phyloP scores from a whole-genome alignment of 495 filamentous ascomycete genomes.

The Jackrogersella minutella region DNA sequence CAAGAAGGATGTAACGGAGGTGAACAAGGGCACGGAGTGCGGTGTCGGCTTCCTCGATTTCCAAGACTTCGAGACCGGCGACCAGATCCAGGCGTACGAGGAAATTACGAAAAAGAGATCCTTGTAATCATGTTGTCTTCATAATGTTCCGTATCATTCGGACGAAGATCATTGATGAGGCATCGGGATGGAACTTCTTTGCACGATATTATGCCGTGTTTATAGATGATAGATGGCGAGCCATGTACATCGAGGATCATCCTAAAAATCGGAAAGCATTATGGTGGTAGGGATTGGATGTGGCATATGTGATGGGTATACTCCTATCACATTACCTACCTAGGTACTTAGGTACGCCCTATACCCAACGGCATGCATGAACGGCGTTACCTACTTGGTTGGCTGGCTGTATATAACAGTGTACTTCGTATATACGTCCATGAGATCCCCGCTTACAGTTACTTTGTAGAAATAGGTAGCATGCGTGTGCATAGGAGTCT shows the following conservation, averaged over 20 bases:
- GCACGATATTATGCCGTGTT: constrained; percentile 41
- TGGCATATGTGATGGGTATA: neutral
- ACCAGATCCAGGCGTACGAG: constrained; percentile 87
- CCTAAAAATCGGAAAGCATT: neutral
- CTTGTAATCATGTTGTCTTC: constrained; percentile 52
- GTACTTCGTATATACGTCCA: constrained; percentile 1
- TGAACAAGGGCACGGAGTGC: constrained; percentile 91
- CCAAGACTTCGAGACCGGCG: constrained; percentile 79
- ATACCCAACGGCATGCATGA: neutral
- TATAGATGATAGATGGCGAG: neutral
- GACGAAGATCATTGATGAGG: neutral
- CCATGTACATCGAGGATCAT: neutral
- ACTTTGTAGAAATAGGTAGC: neutral
- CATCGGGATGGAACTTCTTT: constrained; percentile 44
- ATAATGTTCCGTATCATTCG: too few species aligned
- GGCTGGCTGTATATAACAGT: neutral
- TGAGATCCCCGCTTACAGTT: neutral
- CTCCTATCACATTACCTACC: too few species aligned
- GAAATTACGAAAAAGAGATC: constrained; percentile 75
- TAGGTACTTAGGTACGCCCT: neutral
- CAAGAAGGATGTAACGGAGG: constrained; percentile 88
- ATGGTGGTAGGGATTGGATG: neutral
- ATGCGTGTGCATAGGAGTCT: too few species aligned
- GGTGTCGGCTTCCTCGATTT: constrained; percentile 86
- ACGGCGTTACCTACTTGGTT: neutral